phyloP scores from a whole-genome alignment of 73 alveolate species.

The Paramecium bursaria region DNA sequence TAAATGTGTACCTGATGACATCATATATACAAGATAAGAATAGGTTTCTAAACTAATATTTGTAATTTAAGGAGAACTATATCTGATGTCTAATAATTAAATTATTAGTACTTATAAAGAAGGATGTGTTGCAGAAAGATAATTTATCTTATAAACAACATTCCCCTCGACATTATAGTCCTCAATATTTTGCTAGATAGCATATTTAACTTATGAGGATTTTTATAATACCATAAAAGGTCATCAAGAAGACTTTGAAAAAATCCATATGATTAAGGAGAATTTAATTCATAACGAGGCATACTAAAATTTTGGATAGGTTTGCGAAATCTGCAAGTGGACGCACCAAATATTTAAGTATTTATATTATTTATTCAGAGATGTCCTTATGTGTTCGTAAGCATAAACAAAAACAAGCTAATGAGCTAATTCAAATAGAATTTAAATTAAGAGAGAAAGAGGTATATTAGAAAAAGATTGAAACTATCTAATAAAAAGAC shows the following conservation, averaged over 20 bases:
- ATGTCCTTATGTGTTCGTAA: constrained; percentile 46
- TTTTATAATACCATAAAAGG: neutral
- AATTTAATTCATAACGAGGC: constrained; percentile 26
- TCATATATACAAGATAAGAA: constrained; percentile 24
- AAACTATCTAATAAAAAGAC: neutral
- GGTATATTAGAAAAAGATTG: neutral
- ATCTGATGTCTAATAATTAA: neutral
- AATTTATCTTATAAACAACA: constrained; percentile 22
- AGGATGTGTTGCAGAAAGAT: constrained; percentile 50
- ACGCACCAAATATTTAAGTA: constrained; percentile 42
- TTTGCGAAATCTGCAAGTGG: constrained; percentile 54
- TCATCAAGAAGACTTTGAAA: constrained; percentile 51
- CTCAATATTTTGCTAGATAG: neutral
- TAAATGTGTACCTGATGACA: constrained; percentile 43
- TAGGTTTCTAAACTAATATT: constrained; percentile 27
- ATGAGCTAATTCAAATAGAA: constrained; percentile 2
- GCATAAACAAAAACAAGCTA: constrained; percentile 31
- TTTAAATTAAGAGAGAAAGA: neutral
- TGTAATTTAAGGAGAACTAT: constrained; percentile 21
- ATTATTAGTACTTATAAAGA: neutral
- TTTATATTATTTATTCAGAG: neutral
- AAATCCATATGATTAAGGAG: constrained; percentile 22
- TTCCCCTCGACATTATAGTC: neutral
- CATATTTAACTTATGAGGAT: constrained; percentile 10
- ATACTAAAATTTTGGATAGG: constrained; percentile 34